Conservation (phyloP, 2,329 filamentous ascomycete genomes). For the Neopestalotiopsis rosae region DNA sequence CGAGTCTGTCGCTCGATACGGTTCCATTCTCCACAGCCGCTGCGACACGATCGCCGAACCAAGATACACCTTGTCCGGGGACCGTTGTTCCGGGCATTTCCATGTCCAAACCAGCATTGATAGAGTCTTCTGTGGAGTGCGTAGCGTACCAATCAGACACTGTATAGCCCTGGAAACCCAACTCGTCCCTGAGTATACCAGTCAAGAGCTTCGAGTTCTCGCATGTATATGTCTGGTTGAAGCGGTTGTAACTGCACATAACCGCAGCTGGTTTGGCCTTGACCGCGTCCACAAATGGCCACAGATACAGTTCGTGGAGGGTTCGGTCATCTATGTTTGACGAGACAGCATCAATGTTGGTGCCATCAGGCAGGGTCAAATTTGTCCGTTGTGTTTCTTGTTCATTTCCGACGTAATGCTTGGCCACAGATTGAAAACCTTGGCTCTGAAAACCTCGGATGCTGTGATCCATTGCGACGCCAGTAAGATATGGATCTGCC, state of each 20-base stretch:
- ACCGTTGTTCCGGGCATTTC: conserved; percentile 56
- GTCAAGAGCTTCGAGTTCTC: conserved; percentile 54
- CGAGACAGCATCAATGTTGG: conserved; percentile 52
- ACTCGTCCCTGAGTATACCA: conserved; percentile 50
- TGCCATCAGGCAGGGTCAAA: conserved; percentile 54
- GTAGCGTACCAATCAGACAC: conserved; percentile 48
- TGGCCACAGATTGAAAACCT: conserved; percentile 31
- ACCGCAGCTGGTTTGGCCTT: conserved; percentile 36
- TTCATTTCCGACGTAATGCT: conserved; percentile 71
- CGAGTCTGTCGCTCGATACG: conserved; percentile 45
- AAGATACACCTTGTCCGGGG: conserved; percentile 71
- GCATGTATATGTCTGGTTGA: conserved; percentile 56
- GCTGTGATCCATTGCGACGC: conserved; percentile 52
- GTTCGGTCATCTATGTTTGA: conserved; percentile 58
- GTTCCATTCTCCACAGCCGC: conserved; percentile 53
- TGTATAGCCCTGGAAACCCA: conserved; percentile 47
- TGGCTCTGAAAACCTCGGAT: conserved; percentile 45
- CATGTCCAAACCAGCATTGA: conserved; percentile 54
- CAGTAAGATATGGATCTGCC: conserved; percentile 64
- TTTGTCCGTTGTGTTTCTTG: conserved; percentile 69
- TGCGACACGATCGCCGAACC: conserved; percentile 64
- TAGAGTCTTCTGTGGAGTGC: conserved; percentile 45
- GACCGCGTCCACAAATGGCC: conserved; percentile 57
- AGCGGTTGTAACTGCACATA: conserved; percentile 50
- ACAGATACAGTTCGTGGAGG: conserved; percentile 61